These are phyloP conservation scores for Henningerozyma blattae DNA, from an alignment of 805 yeast species.

Conservation along the genomic window DNA sequence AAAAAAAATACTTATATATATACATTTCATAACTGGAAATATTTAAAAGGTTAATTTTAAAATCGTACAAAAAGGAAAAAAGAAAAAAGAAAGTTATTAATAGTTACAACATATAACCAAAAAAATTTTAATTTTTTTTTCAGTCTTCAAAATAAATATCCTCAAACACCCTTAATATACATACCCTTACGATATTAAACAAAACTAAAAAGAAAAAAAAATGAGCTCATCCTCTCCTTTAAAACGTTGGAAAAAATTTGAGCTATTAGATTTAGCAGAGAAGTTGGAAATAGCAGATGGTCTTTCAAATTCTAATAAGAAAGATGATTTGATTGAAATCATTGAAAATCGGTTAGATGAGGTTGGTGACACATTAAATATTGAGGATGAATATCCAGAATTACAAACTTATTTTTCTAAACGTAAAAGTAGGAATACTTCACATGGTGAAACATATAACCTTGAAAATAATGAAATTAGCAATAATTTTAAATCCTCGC, in stretches of 20 bases:
- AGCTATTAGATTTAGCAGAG: slow-evolving; percentile 16
- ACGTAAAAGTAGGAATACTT: slow-evolving; percentile 8
- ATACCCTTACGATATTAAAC: too few relatives aligned
- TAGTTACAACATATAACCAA: too few relatives aligned
- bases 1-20: too few relatives aligned
- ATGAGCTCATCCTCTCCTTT: slow-evolving; percentile 6
- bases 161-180: too few relatives aligned
- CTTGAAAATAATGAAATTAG: too few relatives aligned
- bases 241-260: slow-evolving; percentile 18
- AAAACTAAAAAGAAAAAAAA: background rate
- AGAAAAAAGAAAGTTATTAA: too few relatives aligned
- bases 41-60: too few relatives aligned
- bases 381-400: slow-evolving; percentile 18
- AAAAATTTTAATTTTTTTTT: too few relatives aligned
- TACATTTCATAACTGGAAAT: too few relatives aligned
- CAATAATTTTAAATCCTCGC: too few relatives aligned
- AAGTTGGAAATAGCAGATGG: slow-evolving; percentile 13
- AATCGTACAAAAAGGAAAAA: too few relatives aligned
- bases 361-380: slow-evolving; percentile 13
- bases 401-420: slow-evolving; percentile 11
- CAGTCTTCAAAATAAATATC: too few relatives aligned
- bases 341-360: slow-evolving; percentile 11
- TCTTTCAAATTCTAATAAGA: slow-evolving; percentile 9
- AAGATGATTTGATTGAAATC: slow-evolving; percentile 7
- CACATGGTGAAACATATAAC: slow-evolving; percentile 5